Conservation (phyloP, 495 filamentous ascomycete genomes). For the Glarea lozoyensis region DNA sequence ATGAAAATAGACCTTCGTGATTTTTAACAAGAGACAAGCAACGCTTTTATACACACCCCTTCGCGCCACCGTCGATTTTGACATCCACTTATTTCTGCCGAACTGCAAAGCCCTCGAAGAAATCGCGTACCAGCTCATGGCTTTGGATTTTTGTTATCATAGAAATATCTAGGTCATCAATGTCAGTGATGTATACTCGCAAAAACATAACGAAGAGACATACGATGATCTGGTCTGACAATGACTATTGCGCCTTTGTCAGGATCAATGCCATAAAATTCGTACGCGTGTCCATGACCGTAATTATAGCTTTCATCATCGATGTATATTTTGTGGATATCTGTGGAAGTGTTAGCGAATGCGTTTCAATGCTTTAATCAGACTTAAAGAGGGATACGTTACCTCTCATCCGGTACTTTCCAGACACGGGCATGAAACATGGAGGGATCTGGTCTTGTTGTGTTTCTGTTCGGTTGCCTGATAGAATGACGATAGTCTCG, state of each 20-base stretch:
- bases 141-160: background rate
- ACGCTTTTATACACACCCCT: too few relatives aligned
- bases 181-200: background rate
- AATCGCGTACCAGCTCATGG: background rate
- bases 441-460: slow-evolving; percentile 50
- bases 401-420: slow-evolving; percentile 53
- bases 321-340: slow-evolving; percentile 53
- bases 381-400: slow-evolving; percentile 5
- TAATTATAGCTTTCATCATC: slow-evolving; percentile 59
- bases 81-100: too few relatives aligned
- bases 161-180: background rate
- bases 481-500: slow-evolving; percentile 36
- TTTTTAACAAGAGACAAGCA: too few relatives aligned
- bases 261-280: slow-evolving; percentile 19
- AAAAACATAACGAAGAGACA: slow-evolving; percentile 28
- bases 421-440: slow-evolving; percentile 49
- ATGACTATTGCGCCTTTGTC: slow-evolving; percentile 50
- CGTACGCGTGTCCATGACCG: slow-evolving; percentile 12
- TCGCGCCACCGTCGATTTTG: too few relatives aligned
- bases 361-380: background rate
- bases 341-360: slow-evolving; percentile 22
- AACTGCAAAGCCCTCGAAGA: background rate
- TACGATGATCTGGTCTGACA: slow-evolving; percentile 62
- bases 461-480: slow-evolving; percentile 41
- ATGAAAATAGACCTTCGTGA: too few relatives aligned